Evolutionary conservation across 2,329 filamentous ascomycete genomes (phyloP).

Genomic region (Aspergillus transmontanensis): DNA sequence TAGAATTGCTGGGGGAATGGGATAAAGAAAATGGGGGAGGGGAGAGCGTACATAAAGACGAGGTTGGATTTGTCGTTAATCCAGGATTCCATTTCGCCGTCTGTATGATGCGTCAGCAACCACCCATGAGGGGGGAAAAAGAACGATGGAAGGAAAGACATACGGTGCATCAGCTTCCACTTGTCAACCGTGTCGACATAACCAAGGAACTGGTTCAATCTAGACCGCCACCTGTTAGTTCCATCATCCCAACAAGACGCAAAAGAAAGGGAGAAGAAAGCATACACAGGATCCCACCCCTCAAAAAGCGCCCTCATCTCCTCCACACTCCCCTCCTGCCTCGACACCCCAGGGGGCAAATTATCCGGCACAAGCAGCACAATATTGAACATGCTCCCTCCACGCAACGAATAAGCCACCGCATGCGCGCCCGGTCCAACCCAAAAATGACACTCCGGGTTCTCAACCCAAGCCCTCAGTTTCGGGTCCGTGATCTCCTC

Average conservation of each 20-base stretch:
- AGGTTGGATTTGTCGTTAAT: constrained; percentile 56
- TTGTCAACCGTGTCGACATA: constrained; percentile 65
- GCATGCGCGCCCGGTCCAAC: constrained; percentile 63
- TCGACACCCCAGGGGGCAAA: constrained; percentile 56
- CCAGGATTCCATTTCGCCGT: constrained; percentile 58
- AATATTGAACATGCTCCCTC: constrained; percentile 64
- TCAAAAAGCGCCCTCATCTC: constrained; percentile 64
- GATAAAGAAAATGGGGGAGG: not conserved
- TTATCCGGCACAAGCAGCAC: constrained; percentile 68
- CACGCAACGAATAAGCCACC: constrained; percentile 61
- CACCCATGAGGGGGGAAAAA: too few relatives aligned
- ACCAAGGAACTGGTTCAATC: constrained; percentile 44
- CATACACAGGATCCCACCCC: constrained; percentile 63
- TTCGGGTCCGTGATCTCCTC: constrained; percentile 56
- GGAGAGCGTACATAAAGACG: constrained; percentile 39
- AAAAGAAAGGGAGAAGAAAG: not conserved
- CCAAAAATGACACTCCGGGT: constrained; percentile 63
- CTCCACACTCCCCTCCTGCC: constrained; percentile 56
- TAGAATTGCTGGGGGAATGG: not conserved
- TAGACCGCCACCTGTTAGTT: constrained; percentile 6
- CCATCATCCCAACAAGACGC: too few relatives aligned
- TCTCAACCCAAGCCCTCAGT: constrained; percentile 56
- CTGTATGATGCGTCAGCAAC: constrained; percentile 22
- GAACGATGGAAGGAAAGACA: not conserved
- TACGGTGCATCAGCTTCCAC: constrained; percentile 65